These are phyloP conservation scores for Colletotrichum salicis DNA, from an alignment of 2,329 filamentous ascomycete species.

Conservation along the genomic window DNA sequence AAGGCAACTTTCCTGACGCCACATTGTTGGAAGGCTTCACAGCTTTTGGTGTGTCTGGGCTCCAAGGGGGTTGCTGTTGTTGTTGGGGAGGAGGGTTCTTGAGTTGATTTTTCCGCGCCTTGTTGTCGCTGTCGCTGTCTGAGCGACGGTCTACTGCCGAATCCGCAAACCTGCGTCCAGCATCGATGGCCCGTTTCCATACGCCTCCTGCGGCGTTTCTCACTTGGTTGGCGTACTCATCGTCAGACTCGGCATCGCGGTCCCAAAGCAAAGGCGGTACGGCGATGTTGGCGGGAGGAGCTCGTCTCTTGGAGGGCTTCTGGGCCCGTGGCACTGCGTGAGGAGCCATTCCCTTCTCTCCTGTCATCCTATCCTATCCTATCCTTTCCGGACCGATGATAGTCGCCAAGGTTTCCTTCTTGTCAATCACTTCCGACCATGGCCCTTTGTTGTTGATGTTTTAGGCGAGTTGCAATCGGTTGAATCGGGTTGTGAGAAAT, in stretches of 20 bases:
- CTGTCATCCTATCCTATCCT: constrained; percentile 34
- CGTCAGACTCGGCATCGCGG: constrained; percentile 27
- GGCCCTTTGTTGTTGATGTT: constrained; percentile 20
- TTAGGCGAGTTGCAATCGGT: neutral
- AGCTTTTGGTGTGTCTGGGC: constrained; percentile 16
- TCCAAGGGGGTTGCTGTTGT: constrained; percentile 22
- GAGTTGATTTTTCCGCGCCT: neutral
- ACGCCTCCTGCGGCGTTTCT: constrained; percentile 25
- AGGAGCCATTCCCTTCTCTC: constrained; percentile 27
- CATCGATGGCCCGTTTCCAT: constrained; percentile 16
- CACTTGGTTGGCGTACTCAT: constrained; percentile 26
- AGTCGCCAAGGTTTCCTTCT: constrained; percentile 26
- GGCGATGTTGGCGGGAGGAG: constrained; percentile 20
- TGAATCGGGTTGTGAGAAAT: neutral
- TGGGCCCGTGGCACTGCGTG: constrained; percentile 19
- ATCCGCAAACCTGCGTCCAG: constrained; percentile 1
- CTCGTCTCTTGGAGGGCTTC: constrained; percentile 16
- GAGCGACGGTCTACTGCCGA: constrained; percentile 20
- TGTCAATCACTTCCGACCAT: constrained; percentile 33
- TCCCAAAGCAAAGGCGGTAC: constrained; percentile 13
- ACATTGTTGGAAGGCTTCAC: constrained; percentile 5
- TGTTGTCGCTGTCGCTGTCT: constrained; percentile 28
- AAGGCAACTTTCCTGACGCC: neutral
- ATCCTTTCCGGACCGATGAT: constrained; percentile 23
- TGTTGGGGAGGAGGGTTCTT: constrained; percentile 8